A percentile compares a stretch with the other conserved stretches of the same genome.
These are phyloP conservation scores for Alternaria alternata DNA, from an alignment of 2,329 filamentous ascomycete species.

Conservation along the genomic window DNA sequence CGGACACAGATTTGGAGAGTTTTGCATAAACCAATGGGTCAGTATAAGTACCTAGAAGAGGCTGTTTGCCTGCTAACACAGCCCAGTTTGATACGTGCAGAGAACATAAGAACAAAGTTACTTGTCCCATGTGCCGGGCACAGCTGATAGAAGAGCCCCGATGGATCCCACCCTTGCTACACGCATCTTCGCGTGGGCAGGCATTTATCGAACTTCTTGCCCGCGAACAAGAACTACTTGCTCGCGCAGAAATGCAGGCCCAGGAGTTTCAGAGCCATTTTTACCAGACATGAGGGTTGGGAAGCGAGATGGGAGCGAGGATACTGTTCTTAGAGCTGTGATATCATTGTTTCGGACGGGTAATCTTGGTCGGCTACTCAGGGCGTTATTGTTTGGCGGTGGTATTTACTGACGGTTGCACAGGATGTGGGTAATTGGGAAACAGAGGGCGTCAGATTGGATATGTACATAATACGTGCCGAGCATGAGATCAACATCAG, in stretches of 20 bases:
- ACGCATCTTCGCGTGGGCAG: constrained; percentile 18
- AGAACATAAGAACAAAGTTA: constrained; percentile 48
- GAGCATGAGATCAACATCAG: constrained; percentile 3
- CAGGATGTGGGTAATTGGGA: constrained; percentile 2
- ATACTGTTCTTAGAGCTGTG: constrained; percentile 12
- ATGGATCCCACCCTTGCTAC: constrained; percentile 18
- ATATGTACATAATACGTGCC: constrained; percentile 9
- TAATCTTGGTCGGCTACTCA: constrained; percentile 10
- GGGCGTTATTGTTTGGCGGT: constrained; percentile 19
- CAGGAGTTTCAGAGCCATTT: constrained; percentile 31
- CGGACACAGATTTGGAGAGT: constrained; percentile 48
- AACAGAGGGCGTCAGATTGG: neutral
- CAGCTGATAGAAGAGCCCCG: constrained; percentile 37
- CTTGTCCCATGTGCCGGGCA: constrained; percentile 50
- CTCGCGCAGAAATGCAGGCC: constrained; percentile 26
- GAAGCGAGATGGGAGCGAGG: neutral
- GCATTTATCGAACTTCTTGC: constrained; percentile 29
- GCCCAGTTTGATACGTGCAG: constrained; percentile 40
- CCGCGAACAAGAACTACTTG: constrained; percentile 31
- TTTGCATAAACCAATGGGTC: constrained; percentile 47
- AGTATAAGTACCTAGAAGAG: neutral
- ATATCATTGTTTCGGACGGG: constrained; percentile 26
- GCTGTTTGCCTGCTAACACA: constrained; percentile 4
- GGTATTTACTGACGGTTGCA: neutral
- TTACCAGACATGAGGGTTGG: constrained; percentile 14